Evolutionary conservation across 768 basidiomycete genomes (phyloP).

Genomic region (Pleurotus eryngii): DNA sequence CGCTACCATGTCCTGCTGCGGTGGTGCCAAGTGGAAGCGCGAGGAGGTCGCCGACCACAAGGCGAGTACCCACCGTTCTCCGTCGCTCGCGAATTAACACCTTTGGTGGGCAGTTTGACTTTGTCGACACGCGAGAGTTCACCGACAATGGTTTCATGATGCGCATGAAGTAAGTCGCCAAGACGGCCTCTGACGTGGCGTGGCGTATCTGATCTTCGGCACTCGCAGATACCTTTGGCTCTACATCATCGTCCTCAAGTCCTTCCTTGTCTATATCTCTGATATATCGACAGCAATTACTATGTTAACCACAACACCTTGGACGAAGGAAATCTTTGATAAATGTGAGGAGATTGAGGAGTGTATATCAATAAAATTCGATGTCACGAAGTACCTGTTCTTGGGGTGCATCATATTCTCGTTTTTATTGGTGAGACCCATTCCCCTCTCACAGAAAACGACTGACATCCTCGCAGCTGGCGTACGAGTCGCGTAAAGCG

Average conservation of each 20-base stretch:
- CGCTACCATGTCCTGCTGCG: slow-evolving; percentile 46
- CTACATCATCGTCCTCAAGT: slow-evolving; percentile 91
- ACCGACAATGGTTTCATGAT: slow-evolving; percentile 83
- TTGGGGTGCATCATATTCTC: slow-evolving; percentile 98
- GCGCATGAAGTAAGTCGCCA: slow-evolving; percentile 69
- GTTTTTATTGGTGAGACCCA: slow-evolving; percentile 77
- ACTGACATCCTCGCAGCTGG: slow-evolving; percentile 49
- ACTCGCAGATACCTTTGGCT: slow-evolving; percentile 80
- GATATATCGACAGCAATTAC: slow-evolving; percentile 98
- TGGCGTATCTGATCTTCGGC: no score
- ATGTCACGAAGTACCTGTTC: slow-evolving; percentile 93
- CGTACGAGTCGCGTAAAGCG: slow-evolving; percentile 88
- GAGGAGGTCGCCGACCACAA: slow-evolving; percentile 98
- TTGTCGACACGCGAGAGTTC: slow-evolving; percentile 91
- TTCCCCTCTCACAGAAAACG: slow-evolving; percentile 2
- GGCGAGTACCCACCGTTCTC: slow-evolving; percentile 40
- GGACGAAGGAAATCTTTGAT: slow-evolving; percentile 90
- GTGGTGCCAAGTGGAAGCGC: slow-evolving; percentile 90
- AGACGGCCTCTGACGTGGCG: neutral
- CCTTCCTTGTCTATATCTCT: slow-evolving; percentile 92
- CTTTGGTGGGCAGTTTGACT: slow-evolving; percentile 74
- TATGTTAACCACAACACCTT: slow-evolving; percentile 87
- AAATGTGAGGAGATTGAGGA: slow-evolving; percentile 60
- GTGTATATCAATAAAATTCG: slow-evolving; percentile 86
- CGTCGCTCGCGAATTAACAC: slow-evolving; percentile 19